Evolutionary conservation across 2,329 filamentous ascomycete species (phyloP), one percentile per base, ranked within the genome.

Genomic region (Fulvia fulva): DNA sequence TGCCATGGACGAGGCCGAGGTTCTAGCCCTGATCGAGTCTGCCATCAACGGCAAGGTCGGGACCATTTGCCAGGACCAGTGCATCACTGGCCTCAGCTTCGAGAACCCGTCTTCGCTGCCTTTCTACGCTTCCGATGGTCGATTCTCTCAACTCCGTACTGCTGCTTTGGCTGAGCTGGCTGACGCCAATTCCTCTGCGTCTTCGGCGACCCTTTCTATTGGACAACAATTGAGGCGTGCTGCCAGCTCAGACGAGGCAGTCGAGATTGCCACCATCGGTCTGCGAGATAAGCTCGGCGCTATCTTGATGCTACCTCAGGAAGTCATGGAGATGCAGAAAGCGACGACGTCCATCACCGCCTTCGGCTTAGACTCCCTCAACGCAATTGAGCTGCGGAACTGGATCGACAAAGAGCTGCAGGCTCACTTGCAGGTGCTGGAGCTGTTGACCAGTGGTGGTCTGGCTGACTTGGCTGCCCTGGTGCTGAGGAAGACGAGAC

Each of bases 351-450:
- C 9, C 43, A 46, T 46, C 11, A 14, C 11, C 19, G 43, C 12
- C 21, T 37, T 59, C n/a, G 44, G 46, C 12, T 28, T 55, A 25
- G 53, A 47, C 41, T 55, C 53, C 3, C 43, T 55, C 7, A 43
- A 46, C 21, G 53, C 53, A 19, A 55, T 55, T 22, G 53, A 55
- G 26, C 28, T 55, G 34, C 53, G 53, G 26, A 55, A 55, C 21
- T 55, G 30, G 22, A 55, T 55, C 34, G 53, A 22, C 14, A 45
- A 43, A 25, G 53, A 55, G 53, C 28, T 43, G 53, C 34, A 54
- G 37, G 53, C 25, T n/a, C 41, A 54, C 25, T 47, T 55, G 22
- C 51, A 53, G 28, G 51, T 53, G 5, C 32, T 53, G 21, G 51
- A 53, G 23, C 51, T 53, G 30, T 37, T 53, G 23, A 43, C 32